These are phyloP conservation scores for Pythium folliculosum DNA, from an alignment of 352 stramenopile species.

Conservation along the genomic window DNA sequence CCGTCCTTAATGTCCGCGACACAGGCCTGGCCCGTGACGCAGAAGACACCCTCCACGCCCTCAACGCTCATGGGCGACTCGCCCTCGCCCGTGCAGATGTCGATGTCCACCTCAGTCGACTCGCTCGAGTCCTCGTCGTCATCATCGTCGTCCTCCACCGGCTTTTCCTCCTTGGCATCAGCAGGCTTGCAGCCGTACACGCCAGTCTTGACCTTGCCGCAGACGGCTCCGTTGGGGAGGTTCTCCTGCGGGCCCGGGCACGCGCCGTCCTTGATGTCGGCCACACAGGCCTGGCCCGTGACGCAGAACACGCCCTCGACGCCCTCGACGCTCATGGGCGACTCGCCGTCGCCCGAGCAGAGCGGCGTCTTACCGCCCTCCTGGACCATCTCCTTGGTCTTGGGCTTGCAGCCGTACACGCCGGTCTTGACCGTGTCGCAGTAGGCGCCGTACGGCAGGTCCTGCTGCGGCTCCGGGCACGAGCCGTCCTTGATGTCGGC, in stretches of 20 bases:
- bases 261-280: conserved; percentile 11
- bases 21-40: conserved; percentile 20
- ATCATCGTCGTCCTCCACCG: background rate
- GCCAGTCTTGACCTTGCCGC: conserved; percentile 17
- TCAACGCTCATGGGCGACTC: conserved; percentile 21
- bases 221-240: conserved; percentile 12
- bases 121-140: too few relatives aligned
- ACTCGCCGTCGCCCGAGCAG: conserved; percentile 15
- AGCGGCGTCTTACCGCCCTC: background rate
- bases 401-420: conserved; percentile 19
- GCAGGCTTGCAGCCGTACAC: background rate
- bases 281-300: conserved; percentile 17
- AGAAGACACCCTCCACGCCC: conserved; percentile 24
- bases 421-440: conserved; percentile 21
- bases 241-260: conserved; percentile 13
- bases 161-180: background rate
- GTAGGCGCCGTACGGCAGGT: conserved; percentile 20
- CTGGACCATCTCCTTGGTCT: conserved; percentile 4
- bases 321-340: conserved; percentile 22
- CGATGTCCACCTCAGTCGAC: too few relatives aligned
- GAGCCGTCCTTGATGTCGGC: conserved; percentile 11
- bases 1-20: conserved; percentile 11
- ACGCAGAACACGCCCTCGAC: conserved; percentile 24
- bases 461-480: conserved; percentile 18
- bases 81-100: conserved; percentile 10